Evolutionary conservation across 108 stramenopile species (phyloP).

Genomic region (Conticribra guillardii): DNA sequence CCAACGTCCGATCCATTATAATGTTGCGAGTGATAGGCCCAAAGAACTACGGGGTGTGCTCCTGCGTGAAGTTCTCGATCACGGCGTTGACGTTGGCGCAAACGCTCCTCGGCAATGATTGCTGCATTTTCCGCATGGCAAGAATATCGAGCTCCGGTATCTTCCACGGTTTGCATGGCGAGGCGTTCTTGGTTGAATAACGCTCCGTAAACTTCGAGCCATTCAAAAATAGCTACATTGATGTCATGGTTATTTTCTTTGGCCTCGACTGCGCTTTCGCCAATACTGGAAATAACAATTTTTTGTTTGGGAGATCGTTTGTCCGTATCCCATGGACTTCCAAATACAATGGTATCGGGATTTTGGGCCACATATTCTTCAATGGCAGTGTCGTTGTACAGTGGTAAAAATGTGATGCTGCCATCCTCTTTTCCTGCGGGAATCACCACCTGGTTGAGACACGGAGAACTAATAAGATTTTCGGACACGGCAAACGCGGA

Average conservation of each 20-base stretch:
- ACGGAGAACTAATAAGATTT: constrained; percentile 56
- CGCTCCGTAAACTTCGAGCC: constrained; percentile 54
- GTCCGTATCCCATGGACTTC: constrained; percentile 1
- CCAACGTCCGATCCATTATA: constrained; percentile 18
- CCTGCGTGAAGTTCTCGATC: neutral
- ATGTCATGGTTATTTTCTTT: constrained; percentile 8
- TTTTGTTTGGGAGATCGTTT: constrained; percentile 11
- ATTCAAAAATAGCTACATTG: constrained; percentile 66
- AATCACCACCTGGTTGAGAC: constrained; percentile 37
- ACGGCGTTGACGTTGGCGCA: neutral
- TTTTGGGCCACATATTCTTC: neutral
- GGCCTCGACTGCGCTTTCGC: constrained; percentile 12
- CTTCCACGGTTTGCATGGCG: constrained; percentile 39
- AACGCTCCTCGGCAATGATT: constrained; percentile 2
- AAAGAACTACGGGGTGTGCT: constrained; percentile 7
- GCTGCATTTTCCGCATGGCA: constrained; percentile 57
- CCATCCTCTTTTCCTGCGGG: constrained; percentile 17
- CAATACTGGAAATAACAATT: constrained; percentile 24
- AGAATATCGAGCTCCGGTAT: constrained; percentile 42
- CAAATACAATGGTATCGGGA: neutral
- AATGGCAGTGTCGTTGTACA: constrained; percentile 9
- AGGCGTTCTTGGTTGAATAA: constrained; percentile 61
- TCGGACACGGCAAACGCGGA: constrained; percentile 31
- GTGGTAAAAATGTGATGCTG: constrained; percentile 11
- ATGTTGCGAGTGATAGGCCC: constrained; percentile 23